These are phyloP conservation scores for Cinchona pubescens DNA, from an alignment of 257 asterid species.

Conservation along the genomic window DNA sequence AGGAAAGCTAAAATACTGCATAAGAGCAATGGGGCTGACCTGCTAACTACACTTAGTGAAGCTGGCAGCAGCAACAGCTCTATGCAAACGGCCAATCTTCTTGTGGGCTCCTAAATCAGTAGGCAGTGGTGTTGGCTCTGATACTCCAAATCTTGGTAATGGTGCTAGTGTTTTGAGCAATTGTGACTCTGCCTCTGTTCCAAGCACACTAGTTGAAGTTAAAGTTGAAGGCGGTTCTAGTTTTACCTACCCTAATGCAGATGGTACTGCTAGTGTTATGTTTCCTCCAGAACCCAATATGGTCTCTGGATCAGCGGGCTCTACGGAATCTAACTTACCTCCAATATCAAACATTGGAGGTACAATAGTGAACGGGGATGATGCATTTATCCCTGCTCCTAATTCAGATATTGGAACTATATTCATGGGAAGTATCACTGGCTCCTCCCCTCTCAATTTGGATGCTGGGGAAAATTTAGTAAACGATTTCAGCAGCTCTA, in stretches of 20 bases:
- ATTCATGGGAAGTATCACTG: slow-evolving; percentile 27
- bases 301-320: not conserved
- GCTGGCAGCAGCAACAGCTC: slow-evolving; percentile 23
- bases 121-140: slow-evolving; percentile 20
- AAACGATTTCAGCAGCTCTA: slow-evolving; percentile 25
- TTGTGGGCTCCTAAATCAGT: slow-evolving; percentile 19
- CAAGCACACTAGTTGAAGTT: slow-evolving; percentile 11
- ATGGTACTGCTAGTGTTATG: not conserved
- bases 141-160: not conserved
- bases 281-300: not conserved
- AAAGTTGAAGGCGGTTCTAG: slow-evolving; percentile 12
- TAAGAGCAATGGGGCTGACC: slow-evolving; percentile 36
- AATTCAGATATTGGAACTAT: slow-evolving; percentile 27
- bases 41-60: slow-evolving; percentile 31
- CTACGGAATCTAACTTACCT: slow-evolving; percentile 26
- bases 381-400: slow-evolving; percentile 29
- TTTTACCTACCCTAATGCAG: slow-evolving; percentile 1
- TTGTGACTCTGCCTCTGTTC: slow-evolving; percentile 18
- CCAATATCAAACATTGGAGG: slow-evolving; percentile 37
- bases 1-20: slow-evolving; percentile 82
- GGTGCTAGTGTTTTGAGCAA: slow-evolving; percentile 14
- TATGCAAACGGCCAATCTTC: too few species aligned
- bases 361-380: slow-evolving; percentile 19
- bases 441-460: slow-evolving; percentile 29
- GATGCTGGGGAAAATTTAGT: slow-evolving; percentile 30